Evolutionary conservation across 768 basidiomycete species (phyloP), one percentile per base, ranked within the genome.

Genomic region (Mycena vitilis): DNA sequence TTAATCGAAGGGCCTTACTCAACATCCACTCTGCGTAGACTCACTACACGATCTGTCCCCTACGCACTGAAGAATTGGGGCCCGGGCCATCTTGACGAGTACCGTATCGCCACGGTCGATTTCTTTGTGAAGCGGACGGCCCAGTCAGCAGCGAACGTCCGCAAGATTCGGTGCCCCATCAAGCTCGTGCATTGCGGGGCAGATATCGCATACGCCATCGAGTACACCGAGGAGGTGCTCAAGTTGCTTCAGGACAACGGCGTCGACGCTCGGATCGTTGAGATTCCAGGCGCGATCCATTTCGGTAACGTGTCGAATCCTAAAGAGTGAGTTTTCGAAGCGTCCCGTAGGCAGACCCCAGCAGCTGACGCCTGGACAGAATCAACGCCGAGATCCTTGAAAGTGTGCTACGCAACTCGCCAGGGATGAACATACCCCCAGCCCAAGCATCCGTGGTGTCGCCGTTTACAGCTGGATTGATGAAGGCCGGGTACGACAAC

Each of bases 201-300:
- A 57, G 78, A 77, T 48, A 77, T 78, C 63, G 73, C 73, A 30
- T 73, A 70, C 53, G 57, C 60, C 23, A 23, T 73, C 61, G 72
- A 62, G 37, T 64, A 63, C 56, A 70, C 65, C 25, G 59, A 64
- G 12, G 66, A 63, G 60, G 73, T 76, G 42, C 59, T 54, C 48
- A 54, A 68, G 44, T 64, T 67, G 40, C 73, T 80, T 68, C 69
- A 42, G 56, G 64, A 70, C 42, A 71, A 69, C 63, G 75, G 73
- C 18, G 66, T 73, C 40, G 44, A 73, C 4, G 75, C 54, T 2
- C 37, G 57, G 54, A 55, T 75, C 16, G 51, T 60, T 1, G 65
- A 67, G 16, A 56, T 75, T 7, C 69, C 67, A 0, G 71, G 63
- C 30, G 75, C 75, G 13, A 30, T 68, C 25, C 75, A 75, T 60